Percentiles rank a stretch among this genome's conserved stretches.
These are phyloP conservation scores for Candida sphagnicola DNA, from an alignment of 805 yeast genomes.

Conservation along the genomic window DNA sequence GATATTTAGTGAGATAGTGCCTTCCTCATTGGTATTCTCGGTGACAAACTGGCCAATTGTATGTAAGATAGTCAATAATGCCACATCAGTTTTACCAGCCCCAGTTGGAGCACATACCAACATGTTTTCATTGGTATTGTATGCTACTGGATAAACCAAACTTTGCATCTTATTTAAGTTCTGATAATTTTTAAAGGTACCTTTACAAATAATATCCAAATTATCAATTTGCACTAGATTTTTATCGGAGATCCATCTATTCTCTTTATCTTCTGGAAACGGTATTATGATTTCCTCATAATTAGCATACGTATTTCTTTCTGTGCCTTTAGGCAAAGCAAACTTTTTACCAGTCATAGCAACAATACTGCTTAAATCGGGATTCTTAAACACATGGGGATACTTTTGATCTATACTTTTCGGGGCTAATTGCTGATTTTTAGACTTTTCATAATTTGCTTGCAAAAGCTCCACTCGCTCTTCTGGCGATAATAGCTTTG, in stretches of 20 bases:
- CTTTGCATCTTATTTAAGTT: conserved; percentile 86
- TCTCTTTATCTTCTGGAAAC: conserved; percentile 49
- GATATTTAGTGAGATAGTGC: conserved; percentile 51
- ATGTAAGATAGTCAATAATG: conserved; percentile 73
- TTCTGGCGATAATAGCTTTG: conserved; percentile 39
- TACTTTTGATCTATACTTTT: conserved; percentile 49
- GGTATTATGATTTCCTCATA: conserved; percentile 88
- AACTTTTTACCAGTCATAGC: conserved; percentile 79
- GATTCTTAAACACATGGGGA: conserved; percentile 82
- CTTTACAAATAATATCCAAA: conserved; percentile 74
- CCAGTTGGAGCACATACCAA: conserved; percentile 97
- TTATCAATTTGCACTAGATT: conserved; percentile 55
- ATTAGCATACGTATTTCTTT: conserved; percentile 53
- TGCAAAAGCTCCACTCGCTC: conserved; percentile 53
- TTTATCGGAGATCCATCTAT: conserved; percentile 38
- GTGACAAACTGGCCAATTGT: conserved; percentile 69
- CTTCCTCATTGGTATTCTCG: conserved; percentile 42
- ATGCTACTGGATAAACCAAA: conserved; percentile 86
- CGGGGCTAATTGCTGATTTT: conserved; percentile 46
- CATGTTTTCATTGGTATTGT: conserved; percentile 91
- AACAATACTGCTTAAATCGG: conserved; percentile 59
- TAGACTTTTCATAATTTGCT: conserved; percentile 46
- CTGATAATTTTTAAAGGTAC: conserved; percentile 77
- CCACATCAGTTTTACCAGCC: conserved; percentile 97
- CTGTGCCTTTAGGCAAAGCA: conserved; percentile 77